Percentiles rank a stretch among this genome's conserved stretches.
phyloP scores from a whole-genome alignment of 2,329 filamentous ascomycete species.

The Mollisiaceae sp. region DNA sequence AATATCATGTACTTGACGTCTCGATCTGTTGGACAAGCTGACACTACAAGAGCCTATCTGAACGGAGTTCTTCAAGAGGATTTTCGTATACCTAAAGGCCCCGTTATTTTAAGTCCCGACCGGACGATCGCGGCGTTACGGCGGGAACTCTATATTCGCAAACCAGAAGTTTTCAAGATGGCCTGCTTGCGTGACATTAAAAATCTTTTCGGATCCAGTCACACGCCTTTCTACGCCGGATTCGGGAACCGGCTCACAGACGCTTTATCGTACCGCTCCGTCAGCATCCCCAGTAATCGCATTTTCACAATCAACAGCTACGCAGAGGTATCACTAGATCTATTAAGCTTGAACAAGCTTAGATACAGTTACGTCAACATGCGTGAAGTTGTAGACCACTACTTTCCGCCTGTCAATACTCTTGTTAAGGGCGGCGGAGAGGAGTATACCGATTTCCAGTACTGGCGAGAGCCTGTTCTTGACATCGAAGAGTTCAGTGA shows the following conservation, averaged over 20 bases:
- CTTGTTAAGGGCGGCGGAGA: conserved; percentile 89
- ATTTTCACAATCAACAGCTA: conserved; percentile 99
- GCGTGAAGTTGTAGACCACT: conserved; percentile 96
- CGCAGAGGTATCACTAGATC: conserved; percentile 89
- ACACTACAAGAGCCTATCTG: conserved; percentile 87
- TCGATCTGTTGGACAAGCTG: conserved; percentile 90
- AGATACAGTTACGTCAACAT: conserved; percentile 98
- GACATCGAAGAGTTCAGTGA: conserved; percentile 89
- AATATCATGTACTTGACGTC: conserved; percentile 99
- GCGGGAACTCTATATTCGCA: conserved; percentile 91
- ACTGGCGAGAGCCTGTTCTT: conserved; percentile 86
- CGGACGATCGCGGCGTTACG: conserved; percentile 91
- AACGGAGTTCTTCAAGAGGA: conserved; percentile 88
- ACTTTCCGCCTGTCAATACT: conserved; percentile 90
- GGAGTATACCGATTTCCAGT: conserved; percentile 95
- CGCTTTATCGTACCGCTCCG: conserved; percentile 91
- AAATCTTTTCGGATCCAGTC: conserved; percentile 77
- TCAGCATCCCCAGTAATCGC: conserved; percentile 90
- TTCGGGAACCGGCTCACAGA: conserved; percentile 97
- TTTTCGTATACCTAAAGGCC: conserved; percentile 84
- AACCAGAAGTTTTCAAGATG: conserved; percentile 99
- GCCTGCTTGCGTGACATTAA: conserved; percentile 94
- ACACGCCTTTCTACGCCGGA: conserved; percentile 91
- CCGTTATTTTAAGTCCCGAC: conserved; percentile 94
- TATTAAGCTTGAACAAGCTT: conserved; percentile 90